Base-by-base conservation (phyloP, 345 rosid genomes). In the Syzygium oleosum region DNA sequence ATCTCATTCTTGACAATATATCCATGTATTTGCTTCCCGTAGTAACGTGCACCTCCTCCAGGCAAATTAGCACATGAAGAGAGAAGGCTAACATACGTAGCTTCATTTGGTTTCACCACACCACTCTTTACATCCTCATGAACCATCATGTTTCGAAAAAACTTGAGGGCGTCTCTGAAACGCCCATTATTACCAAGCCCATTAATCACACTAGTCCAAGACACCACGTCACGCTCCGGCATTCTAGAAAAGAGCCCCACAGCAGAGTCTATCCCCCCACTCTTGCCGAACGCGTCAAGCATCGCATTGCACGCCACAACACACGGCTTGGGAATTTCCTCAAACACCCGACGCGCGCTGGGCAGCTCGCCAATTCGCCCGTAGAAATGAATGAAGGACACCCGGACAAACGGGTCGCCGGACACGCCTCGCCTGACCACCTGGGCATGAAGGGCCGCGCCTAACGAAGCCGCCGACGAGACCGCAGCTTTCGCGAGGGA, bases 21-120 rank as follows among this genome's bases (percentile, higher is more conserved):
- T 9, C 95, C 94, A 86, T 96, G 98, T 54, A 94, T 90, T 89
- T 94, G 96, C 92, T 90, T 95, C 88, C 98, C 98, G 2, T 90
- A 51, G 34, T 2, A 59, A 88, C 93, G 55, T 73, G 94, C 91
- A 5, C 89, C 94, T 86, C 88, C 92, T 84, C 83, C 87, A 63
- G 90, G 95, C 38, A 93, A 91, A 89, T 89, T 93, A 85, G 96
- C 93, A 88, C 98, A 96, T 0, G 95, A 92, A 89, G 94, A 92
- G 22, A 96, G 89, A 5, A 92, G 90, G 89, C 90, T 91, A 85
- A 94, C 97, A 21, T 88, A 94, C 63, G 97, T 94, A 52, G 95
- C 98, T 89, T 96, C 98, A 87, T 91, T 96, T 1, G 96, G 98
- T 49, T 89, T 91, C 88, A 91, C 87, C 31, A 29, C 38, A 84